Evolutionary conservation across 2,329 filamentous ascomycete species (phyloP), one percentile per base, ranked within the genome.

Genomic region (Bipolaris victoriae): DNA sequence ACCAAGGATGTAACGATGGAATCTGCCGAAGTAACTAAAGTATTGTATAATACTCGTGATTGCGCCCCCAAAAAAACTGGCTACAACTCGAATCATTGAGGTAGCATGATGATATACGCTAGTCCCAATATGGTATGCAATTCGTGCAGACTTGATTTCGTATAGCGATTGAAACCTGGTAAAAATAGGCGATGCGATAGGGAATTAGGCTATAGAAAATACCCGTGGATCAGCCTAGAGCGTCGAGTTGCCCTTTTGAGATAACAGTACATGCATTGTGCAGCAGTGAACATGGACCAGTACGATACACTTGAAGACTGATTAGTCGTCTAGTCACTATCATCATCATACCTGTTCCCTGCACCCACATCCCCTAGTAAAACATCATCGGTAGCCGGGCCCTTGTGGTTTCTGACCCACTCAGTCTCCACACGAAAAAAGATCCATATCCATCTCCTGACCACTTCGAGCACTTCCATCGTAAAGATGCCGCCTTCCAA

Each of bases 351-450:
- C 70, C 89, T 90, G 59, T 84, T 84, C 62, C 82, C 83, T 52
- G 70, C 65, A 63, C 82, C 83, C 47, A 73, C 66, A 68, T 94
- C 88, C 11, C 88, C 88, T 33, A 96, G 81, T 49, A 94, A 78
- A 52, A 96, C 87, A 72, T 93, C 90, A 66, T 91, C 88, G 5
- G 73, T 84, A 67, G 70, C 83, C 73, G 76, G 87, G 63, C 74
- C 87, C 61, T 76, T 80, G 58, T 82, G 83, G 58, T 81, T 86
- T 76, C 76, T 82, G 56, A 82, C 85, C 90, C 90, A 97, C 80
- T 99, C 95, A 20, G 92, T 93, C 81, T 99, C 95, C 39, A 96
- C 88, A 9, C 95, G 86, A 78, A 98, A 91, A 78, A 97, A 98
- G 55, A 97, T 92, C 95, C 95, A 99, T 59, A 98, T 84, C 92